Percentiles rank a stretch among this genome's conserved stretches.
Evolutionary conservation across 2,329 filamentous ascomycete species (phyloP).

Genomic region (Metarhizium robertsii): DNA sequence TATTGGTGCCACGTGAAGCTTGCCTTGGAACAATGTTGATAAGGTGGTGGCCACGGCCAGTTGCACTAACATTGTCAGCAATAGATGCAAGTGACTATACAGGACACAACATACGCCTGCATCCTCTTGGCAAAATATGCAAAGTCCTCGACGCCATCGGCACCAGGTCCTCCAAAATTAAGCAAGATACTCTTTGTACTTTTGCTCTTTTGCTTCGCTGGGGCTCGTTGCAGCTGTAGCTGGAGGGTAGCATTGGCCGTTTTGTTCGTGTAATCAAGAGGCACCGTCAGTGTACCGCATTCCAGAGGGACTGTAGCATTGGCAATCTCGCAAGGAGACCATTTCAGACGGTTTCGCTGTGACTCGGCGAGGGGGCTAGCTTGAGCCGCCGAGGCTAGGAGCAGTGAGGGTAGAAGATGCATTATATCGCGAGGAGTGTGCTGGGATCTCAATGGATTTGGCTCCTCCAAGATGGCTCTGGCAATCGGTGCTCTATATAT

Average conservation of each 20-base stretch:
- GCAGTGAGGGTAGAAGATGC: neutral
- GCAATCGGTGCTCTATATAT: neutral
- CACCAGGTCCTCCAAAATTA: constrained; percentile 12
- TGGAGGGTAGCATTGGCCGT: neutral
- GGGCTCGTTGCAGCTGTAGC: constrained; percentile 2
- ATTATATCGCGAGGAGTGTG: neutral
- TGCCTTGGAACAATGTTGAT: constrained; percentile 18
- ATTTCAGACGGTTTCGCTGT: neutral
- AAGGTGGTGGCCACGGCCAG: constrained; percentile 17
- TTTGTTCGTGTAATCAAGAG: constrained; percentile 3
- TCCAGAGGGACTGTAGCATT: neutral
- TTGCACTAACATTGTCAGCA: constrained; percentile 7
- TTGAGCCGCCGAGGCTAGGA: neutral
- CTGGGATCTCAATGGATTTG: neutral
- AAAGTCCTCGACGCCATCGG: neutral
- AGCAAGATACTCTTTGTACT: constrained; percentile 16
- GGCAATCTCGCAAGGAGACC: neutral
- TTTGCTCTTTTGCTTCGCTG: neutral
- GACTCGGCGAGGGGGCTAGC: neutral
- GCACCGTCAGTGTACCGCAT: constrained; percentile 2
- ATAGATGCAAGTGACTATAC: neutral
- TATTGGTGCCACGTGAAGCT: neutral
- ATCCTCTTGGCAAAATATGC: constrained; percentile 1
- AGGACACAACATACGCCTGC: constrained; percentile 4
- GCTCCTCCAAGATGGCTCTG: neutral